Evolutionary conservation across 1,284 basidiomycete species (phyloP), one percentile per base, ranked within the genome.

Genomic region (Sphagnurus paluster): DNA sequence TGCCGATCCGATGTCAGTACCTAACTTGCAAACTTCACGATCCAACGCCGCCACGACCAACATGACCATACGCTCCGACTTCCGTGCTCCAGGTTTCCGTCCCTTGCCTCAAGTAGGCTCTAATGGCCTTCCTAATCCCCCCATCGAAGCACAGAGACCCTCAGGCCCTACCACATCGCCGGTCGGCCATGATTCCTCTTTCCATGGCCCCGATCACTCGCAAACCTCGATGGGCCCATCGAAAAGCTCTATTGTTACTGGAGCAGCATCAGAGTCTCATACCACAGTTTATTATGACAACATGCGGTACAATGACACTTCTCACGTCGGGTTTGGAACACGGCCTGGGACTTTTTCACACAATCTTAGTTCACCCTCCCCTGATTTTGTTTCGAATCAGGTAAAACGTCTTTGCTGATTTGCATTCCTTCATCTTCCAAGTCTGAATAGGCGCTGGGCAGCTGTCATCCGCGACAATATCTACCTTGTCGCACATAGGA

Each of bases 151-250:
- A 21, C 44, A 30, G 33, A 41, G 33, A 13, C 24, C 30, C 13
- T 28, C 20, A 14, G 34, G 34, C 37, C 38, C 37, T 47, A 42
- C 36, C 28, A 36, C 43, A 28, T 41, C 46, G 38, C 24, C 39
- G 9, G 20, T 32, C 17, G 25, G 4, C 16, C 34, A 39, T 21
- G 24, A 39, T 20, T 20, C 21, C 20, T 23, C 16, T 23, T 40
- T 33, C 37, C 26, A 34, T 34, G 13, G 30, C 14, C 30, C 48
- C 32, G 41, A 44, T 29, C 37, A 44, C 38, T n/a, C 30, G 5
- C 45, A 48, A 43, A 37, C 45, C 46, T 28, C 42, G 46, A 44
- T 38, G 14, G 28, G 44, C 24, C 47, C 49, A 29, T 48, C 44
- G 26, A 24, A 39, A 39, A 47, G 23, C 38, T 33, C 38, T 42